Evolutionary conservation across 2,329 filamentous ascomycete species (phyloP).

Genomic region (Aureobasidium sp.): DNA sequence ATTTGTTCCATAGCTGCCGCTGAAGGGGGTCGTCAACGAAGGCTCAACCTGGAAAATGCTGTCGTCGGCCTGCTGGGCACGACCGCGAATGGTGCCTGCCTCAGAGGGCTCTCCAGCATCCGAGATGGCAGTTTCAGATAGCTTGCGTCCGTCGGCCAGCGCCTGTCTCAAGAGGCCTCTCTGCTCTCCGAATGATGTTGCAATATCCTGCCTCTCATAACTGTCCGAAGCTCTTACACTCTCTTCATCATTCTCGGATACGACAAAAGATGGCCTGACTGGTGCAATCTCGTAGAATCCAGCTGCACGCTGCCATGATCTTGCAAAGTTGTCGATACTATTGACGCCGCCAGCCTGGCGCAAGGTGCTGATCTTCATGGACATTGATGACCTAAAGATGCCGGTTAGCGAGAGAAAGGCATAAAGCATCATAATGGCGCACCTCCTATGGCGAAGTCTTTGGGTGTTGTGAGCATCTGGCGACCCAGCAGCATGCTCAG

Average conservation of each 20-base stretch:
- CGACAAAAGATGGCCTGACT: conserved; percentile 64
- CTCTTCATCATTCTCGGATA: conserved; percentile 37
- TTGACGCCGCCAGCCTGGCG: conserved; percentile 82
- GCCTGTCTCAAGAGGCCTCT: conserved; percentile 37
- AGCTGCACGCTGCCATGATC: conserved; percentile 86
- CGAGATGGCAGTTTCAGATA: conserved; percentile 32
- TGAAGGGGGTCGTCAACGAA: conserved; percentile 57
- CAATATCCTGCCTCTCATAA: conserved; percentile 17
- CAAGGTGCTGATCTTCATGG: conserved; percentile 43
- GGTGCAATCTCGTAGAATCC: conserved; percentile 83
- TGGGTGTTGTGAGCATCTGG: conserved; percentile 7
- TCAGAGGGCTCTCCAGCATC: conserved; percentile 22
- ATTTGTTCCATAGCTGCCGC: conserved; percentile 62
- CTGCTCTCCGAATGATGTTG: conserved; percentile 31
- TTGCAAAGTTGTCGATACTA: conserved; percentile 86
- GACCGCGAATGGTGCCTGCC: conserved; percentile 16
- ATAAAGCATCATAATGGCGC: not conserved
- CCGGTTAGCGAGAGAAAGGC: not conserved
- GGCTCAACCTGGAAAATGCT: conserved; percentile 45
- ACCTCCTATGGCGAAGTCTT: conserved; percentile 29
- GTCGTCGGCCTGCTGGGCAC: conserved; percentile 28
- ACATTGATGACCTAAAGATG: conserved; percentile 38
- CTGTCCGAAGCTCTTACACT: conserved; percentile 39
- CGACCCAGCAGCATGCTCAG: conserved; percentile 14
- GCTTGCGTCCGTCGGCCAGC: conserved; percentile 30